phyloP scores from a whole-genome alignment of 225 moss, liverwort and hornwort species.

The Ulota crispa region DNA sequence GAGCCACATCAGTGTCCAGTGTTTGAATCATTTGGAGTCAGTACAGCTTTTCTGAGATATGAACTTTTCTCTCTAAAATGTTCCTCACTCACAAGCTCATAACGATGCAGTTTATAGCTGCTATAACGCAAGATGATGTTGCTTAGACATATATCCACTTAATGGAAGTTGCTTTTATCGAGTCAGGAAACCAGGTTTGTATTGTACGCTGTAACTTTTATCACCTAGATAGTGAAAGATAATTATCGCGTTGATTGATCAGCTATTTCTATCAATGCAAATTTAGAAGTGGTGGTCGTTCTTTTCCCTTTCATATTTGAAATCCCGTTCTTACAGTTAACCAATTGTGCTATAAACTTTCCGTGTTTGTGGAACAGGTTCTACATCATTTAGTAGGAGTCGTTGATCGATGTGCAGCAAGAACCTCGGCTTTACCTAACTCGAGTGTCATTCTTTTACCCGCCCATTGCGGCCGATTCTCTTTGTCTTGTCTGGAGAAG shows the following conservation, averaged over 20 bases:
- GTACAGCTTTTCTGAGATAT: background rate
- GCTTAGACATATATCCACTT: background rate
- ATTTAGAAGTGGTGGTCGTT: background rate
- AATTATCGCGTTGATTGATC: background rate
- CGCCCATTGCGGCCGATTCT: conserved; percentile 65
- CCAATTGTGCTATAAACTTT: background rate
- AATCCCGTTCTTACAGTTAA: background rate
- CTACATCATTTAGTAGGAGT: conserved; percentile 62
- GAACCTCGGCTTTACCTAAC: conserved; percentile 55
- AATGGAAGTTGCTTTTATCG: conserved; percentile 5
- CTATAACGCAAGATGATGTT: background rate
- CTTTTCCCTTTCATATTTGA: background rate
- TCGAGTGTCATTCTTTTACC: conserved; percentile 54
- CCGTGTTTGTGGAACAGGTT: conserved; percentile 48
- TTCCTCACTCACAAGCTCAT: conserved; percentile 18
- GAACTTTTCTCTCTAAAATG: background rate
- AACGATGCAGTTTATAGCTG: conserved; percentile 8
- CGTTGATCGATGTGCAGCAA: conserved; percentile 66
- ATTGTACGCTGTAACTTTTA: background rate
- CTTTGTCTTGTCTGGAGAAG: conserved; percentile 61
- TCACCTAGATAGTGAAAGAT: conserved; percentile 6
- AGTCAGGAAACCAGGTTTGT: background rate
- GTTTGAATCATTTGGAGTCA: background rate
- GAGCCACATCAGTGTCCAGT: background rate
- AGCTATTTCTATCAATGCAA: background rate